A percentile compares a stretch with the other conserved stretches of the same genome.
These are phyloP conservation scores for Saturnispora halmiae DNA, from an alignment of 805 yeast species.

Conservation along the genomic window DNA sequence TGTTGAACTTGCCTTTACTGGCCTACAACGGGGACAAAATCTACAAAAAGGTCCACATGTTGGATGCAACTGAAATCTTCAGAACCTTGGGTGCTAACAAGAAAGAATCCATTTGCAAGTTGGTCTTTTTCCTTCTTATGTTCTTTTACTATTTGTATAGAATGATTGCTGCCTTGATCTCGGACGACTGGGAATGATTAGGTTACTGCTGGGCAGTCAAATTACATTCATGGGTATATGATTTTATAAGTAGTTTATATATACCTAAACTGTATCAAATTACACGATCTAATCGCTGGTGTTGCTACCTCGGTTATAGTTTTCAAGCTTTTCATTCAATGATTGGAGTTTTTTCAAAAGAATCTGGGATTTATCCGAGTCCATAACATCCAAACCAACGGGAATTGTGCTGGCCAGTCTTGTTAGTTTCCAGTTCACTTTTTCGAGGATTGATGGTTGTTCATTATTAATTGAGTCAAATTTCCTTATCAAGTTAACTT, in stretches of 20 bases:
- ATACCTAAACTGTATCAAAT: background rate
- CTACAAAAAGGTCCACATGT: constrained; percentile 67
- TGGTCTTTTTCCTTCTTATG: constrained; percentile 83
- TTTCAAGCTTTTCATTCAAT: constrained; percentile 22
- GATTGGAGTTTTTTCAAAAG: constrained; percentile 22
- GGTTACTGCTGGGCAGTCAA: background rate
- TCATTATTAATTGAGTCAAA: constrained; percentile 4
- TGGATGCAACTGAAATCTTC: constrained; percentile 96
- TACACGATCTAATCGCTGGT: background rate
- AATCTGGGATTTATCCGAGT: constrained; percentile 18
- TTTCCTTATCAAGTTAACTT: constrained; percentile 5
- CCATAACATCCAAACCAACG: background rate
- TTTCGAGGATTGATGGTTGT: constrained; percentile 4
- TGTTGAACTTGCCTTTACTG: constrained; percentile 73
- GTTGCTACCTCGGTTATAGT: too few relatives aligned
- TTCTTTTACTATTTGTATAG: constrained; percentile 94
- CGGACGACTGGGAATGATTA: constrained; percentile 37
- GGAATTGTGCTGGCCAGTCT: constrained; percentile 11
- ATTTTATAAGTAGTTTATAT: background rate
- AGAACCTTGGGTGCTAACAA: constrained; percentile 89
- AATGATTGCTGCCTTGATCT: constrained; percentile 89
- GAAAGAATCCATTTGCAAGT: constrained; percentile 81
- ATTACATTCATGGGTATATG: background rate
- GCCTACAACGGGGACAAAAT: constrained; percentile 80
- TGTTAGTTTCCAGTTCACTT: constrained; percentile 15